A percentile compares a stretch with the other conserved stretches of the same genome.
phyloP scores from a whole-genome alignment of 352 stramenopile species.

The Pythium rhizo-oryzae region DNA sequence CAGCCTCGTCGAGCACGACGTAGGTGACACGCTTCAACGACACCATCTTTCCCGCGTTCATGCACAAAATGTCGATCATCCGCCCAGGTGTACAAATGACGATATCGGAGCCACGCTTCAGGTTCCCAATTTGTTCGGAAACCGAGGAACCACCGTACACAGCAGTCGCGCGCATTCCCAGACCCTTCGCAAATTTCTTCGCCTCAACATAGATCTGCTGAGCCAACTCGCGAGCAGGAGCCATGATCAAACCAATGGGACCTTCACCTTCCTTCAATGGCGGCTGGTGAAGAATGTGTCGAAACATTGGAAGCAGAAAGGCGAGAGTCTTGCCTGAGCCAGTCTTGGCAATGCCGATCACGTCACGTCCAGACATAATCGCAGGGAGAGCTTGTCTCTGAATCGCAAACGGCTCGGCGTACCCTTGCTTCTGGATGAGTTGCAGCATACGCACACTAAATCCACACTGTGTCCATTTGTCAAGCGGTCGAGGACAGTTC shows the following conservation, averaged over 20 bases:
- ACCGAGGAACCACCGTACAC: slow-evolving; percentile 96
- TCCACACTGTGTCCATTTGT: slow-evolving; percentile 97
- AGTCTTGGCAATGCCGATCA: slow-evolving; percentile 99
- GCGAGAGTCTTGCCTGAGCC: slow-evolving; percentile 92
- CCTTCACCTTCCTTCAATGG: slow-evolving; percentile 94
- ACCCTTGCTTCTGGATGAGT: slow-evolving; percentile 94
- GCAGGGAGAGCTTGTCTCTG: slow-evolving; percentile 97
- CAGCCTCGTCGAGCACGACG: slow-evolving; percentile 99
- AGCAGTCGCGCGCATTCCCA: slow-evolving; percentile 92
- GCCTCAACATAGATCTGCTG: slow-evolving; percentile 98
- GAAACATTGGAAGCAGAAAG: slow-evolving; percentile 94
- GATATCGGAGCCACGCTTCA: slow-evolving; percentile 98
- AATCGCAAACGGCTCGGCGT: slow-evolving; percentile 96
- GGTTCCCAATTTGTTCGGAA: slow-evolving; percentile 98
- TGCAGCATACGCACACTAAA: slow-evolving; percentile 96
- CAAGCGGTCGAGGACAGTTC: slow-evolving; percentile 94
- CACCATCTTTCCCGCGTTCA: slow-evolving; percentile 97
- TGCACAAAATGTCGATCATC: slow-evolving; percentile 99
- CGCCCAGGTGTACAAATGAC: slow-evolving; percentile 98
- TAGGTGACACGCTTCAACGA: slow-evolving; percentile 97
- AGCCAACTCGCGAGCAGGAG: slow-evolving; percentile 97
- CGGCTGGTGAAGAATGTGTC: slow-evolving; percentile 95
- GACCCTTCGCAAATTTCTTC: slow-evolving; percentile 93
- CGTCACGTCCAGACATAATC: slow-evolving; percentile 98
- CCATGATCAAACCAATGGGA: slow-evolving; percentile 98